Conservation (phyloP, 805 yeast species). For the Torulaspora gathmanii region DNA sequence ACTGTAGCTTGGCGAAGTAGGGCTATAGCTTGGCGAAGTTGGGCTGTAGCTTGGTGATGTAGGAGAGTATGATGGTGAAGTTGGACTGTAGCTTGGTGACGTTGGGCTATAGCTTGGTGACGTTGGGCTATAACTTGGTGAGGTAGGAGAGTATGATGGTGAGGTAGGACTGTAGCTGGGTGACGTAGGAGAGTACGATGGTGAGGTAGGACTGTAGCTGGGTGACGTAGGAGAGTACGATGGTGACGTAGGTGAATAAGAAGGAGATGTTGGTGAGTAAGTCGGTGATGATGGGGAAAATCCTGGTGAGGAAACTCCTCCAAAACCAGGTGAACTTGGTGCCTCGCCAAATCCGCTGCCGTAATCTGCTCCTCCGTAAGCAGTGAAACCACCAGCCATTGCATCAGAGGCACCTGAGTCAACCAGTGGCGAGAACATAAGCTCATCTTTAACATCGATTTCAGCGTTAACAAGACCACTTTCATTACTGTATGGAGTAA, state of each 20-base stretch:
- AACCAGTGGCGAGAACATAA: slow-evolving; percentile 87
- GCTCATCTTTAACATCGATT: slow-evolving; percentile 59
- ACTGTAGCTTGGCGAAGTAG: slow-evolving; percentile 43
- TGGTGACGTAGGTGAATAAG: slow-evolving; percentile 78
- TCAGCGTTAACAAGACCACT: slow-evolving; percentile 60
- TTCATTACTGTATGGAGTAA: slow-evolving; percentile 80
- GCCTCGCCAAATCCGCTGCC: slow-evolving; percentile 52
- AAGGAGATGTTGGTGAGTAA: slow-evolving; percentile 78
- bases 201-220: slow-evolving; percentile 73
- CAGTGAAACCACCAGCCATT: slow-evolving; percentile 76
- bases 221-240: slow-evolving; percentile 80
- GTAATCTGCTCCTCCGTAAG: slow-evolving; percentile 74
- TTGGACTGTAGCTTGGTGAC: slow-evolving; percentile 61
- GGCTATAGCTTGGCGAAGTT: slow-evolving; percentile 49
- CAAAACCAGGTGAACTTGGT: slow-evolving; percentile 58
- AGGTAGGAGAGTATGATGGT: slow-evolving; percentile 51
- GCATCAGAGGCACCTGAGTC: slow-evolving; percentile 80
- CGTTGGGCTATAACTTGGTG: slow-evolving; percentile 51
- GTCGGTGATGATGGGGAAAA: slow-evolving; percentile 74
- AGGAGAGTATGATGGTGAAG: slow-evolving; percentile 51
- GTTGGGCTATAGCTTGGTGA: slow-evolving; percentile 55
- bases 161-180: slow-evolving; percentile 55
- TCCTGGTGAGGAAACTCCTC: slow-evolving; percentile 57
- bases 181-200: slow-evolving; percentile 56
- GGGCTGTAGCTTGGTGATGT: slow-evolving; percentile 54